phyloP scores from a whole-genome alignment of 164 flowering plant genomes.

The Nelumbo lutea region DNA sequence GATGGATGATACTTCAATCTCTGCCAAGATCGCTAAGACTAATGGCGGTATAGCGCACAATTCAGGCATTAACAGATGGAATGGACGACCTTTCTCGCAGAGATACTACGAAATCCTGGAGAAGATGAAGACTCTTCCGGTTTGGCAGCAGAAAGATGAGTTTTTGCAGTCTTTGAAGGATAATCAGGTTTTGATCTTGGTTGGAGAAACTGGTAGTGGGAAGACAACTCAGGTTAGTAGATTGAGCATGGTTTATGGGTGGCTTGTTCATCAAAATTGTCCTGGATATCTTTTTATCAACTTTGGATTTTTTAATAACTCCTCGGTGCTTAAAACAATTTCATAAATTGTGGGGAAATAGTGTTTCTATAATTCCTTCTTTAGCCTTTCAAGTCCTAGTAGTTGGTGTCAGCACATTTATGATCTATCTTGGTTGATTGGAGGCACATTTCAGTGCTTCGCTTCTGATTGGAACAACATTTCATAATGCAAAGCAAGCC shows the following conservation, averaged over 20 bases:
- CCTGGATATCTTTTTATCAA: background rate
- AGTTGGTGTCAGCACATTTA: too few species aligned
- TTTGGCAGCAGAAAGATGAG: constrained; percentile 97
- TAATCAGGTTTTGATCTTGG: constrained; percentile 70
- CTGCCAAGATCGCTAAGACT: constrained; percentile 37
- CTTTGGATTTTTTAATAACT: background rate
- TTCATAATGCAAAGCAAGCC: too few species aligned
- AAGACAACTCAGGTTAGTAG: constrained; percentile 91
- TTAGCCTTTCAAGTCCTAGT: too few species aligned
- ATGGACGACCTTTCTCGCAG: constrained; percentile 63
- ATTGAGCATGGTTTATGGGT: too few species aligned
- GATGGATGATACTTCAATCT: constrained; percentile 64
- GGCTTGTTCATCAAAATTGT: too few species aligned
- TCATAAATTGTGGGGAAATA: too few species aligned
- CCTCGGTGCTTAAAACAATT: too few species aligned
- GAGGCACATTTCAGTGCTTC: too few species aligned
- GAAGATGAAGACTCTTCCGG: constrained; percentile 85
- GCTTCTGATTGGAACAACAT: too few species aligned
- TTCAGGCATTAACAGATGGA: constrained; percentile 56
- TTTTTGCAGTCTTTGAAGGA: constrained; percentile 54
- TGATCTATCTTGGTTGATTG: too few species aligned
- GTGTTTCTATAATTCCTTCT: too few species aligned
- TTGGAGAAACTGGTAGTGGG: constrained; percentile 98
- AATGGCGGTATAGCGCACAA: constrained; percentile 33
- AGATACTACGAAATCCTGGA: constrained; percentile 78